A percentile compares a stretch with the other conserved stretches of the same genome.
These are phyloP conservation scores for Blastomyces emzantsi DNA, from an alignment of 2,329 filamentous ascomycete species.

Conservation along the genomic window DNA sequence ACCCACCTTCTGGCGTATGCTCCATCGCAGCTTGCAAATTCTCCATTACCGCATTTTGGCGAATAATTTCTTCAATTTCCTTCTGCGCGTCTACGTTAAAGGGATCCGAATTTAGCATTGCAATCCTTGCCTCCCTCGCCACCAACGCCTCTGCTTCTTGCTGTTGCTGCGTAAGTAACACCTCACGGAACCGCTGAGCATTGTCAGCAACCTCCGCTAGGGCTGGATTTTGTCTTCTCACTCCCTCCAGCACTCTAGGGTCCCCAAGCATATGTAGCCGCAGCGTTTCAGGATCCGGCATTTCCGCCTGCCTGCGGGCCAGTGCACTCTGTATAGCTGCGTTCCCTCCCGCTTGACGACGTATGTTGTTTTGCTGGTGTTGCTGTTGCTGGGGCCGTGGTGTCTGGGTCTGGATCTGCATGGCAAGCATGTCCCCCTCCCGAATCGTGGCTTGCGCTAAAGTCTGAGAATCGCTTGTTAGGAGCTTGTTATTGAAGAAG, in stretches of 20 bases:
- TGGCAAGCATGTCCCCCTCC: conserved; percentile 86
- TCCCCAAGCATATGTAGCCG: conserved; percentile 76
- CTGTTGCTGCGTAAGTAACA: conserved; percentile 59
- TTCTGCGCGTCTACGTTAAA: conserved; percentile 88
- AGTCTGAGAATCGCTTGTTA: conserved; percentile 69
- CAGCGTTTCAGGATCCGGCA: conserved; percentile 64
- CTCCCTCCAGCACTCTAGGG: conserved; percentile 59
- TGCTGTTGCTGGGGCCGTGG: conserved; percentile 21
- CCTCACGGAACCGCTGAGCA: conserved; percentile 63
- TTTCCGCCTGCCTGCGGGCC: conserved; percentile 22
- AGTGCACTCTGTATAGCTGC: conserved; percentile 16
- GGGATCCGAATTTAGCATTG: conserved; percentile 80
- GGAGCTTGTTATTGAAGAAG: conserved; percentile 78
- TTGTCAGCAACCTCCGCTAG: conserved; percentile 69
- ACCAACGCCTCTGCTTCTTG: conserved; percentile 63
- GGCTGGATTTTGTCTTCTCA: conserved; percentile 64
- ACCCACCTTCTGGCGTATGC: conserved; percentile 86
- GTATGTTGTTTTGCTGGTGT: background rate
- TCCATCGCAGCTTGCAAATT: conserved; percentile 96
- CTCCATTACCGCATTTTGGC: conserved; percentile 86
- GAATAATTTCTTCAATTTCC: conserved; percentile 94
- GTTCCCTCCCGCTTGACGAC: background rate
- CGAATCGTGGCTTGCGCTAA: conserved; percentile 70
- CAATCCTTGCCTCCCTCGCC: conserved; percentile 74
- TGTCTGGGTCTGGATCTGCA: conserved; percentile 53